Percentiles rank a stretch among this genome's conserved stretches.
Evolutionary conservation across 495 filamentous ascomycete species (phyloP).

Genomic region (Penicillium pancosmium): DNA sequence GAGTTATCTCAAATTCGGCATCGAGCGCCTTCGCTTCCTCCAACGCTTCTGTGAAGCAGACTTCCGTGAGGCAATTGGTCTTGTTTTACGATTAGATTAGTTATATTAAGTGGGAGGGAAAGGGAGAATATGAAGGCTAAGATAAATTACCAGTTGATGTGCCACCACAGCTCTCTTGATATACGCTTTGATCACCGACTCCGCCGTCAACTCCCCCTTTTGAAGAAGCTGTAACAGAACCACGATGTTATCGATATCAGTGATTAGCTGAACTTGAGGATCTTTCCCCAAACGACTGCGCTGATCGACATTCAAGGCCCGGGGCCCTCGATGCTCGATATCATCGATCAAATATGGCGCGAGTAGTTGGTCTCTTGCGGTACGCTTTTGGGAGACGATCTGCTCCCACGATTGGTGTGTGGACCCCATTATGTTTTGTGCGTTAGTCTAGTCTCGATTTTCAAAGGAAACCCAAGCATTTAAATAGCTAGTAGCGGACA

Average conservation of each 20-base stretch:
- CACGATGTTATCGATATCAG: constrained; percentile 43
- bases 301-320: constrained; percentile 23
- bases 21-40: constrained; percentile 59
- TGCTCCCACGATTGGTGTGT: constrained; percentile 32
- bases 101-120: not conserved
- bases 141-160: constrained; percentile 51
- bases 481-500: constrained; percentile 2
- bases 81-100: constrained; percentile 11
- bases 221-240: constrained; percentile 35
- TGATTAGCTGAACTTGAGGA: constrained; percentile 33
- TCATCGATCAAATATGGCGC: constrained; percentile 33
- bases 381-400: constrained; percentile 35
- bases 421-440: not conserved
- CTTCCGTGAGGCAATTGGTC: constrained; percentile 66
- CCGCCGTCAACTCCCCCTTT: constrained; percentile 45
- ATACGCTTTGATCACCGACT: constrained; percentile 46
- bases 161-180: constrained; percentile 57
- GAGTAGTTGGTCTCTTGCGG: constrained; percentile 31
- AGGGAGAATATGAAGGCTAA: not conserved
- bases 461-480: not conserved
- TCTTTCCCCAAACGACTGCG: constrained; percentile 30
- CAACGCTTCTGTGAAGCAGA: constrained; percentile 64
- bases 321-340: constrained; percentile 29
- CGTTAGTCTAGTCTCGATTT: not conserved
- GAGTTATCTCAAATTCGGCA: constrained; percentile 43